A percentile compares a stretch with the other conserved stretches of the same genome.
These are phyloP conservation scores for Wolfiporia cocos DNA, from an alignment of 1,284 basidiomycete species.

Conservation along the genomic window DNA sequence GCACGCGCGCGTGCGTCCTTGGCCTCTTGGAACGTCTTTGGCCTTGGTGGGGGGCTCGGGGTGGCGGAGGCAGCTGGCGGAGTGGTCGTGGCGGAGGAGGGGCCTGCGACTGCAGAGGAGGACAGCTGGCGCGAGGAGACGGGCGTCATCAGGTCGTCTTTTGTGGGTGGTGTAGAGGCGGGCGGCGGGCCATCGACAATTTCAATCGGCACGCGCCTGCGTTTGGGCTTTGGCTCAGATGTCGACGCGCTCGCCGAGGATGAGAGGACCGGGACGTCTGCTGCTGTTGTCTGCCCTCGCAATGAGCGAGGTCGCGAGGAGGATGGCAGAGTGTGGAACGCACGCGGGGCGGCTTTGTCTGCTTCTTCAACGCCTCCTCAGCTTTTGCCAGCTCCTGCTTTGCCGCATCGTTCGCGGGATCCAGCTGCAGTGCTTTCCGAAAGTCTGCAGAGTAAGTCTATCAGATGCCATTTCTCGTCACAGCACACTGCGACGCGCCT, in stretches of 20 bases:
- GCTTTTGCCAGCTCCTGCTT: conserved; percentile 50
- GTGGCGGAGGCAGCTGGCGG: conserved; percentile 8
- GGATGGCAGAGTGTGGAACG: no score
- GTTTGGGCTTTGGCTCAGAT: conserved; percentile 18
- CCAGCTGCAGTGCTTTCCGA: conserved; percentile 43
- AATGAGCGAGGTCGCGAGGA: no score
- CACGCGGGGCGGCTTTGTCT: conserved; percentile 27
- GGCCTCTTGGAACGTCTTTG: conserved; percentile 44
- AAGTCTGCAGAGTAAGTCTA: no score
- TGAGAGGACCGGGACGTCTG: no score
- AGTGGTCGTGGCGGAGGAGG: conserved; percentile 13
- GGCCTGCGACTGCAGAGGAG: conserved; percentile 9
- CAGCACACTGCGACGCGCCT: no score
- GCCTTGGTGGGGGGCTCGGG: conserved; percentile 7
- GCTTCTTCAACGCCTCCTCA: conserved; percentile 27
- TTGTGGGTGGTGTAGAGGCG: conserved; percentile 5
- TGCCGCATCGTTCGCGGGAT: conserved; percentile 53
- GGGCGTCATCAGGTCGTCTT: conserved; percentile 27
- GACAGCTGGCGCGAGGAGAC: conserved; percentile 25
- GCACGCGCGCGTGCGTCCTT: conserved; percentile 43
- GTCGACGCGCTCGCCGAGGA: no score
- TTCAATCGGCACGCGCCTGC: conserved; percentile 65
- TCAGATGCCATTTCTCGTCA: no score
- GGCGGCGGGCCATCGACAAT: conserved; percentile 52
- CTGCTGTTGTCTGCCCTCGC: no score